Conservation (phyloP, 805 yeast genomes). For the Sungouiozyma intestinalis region DNA sequence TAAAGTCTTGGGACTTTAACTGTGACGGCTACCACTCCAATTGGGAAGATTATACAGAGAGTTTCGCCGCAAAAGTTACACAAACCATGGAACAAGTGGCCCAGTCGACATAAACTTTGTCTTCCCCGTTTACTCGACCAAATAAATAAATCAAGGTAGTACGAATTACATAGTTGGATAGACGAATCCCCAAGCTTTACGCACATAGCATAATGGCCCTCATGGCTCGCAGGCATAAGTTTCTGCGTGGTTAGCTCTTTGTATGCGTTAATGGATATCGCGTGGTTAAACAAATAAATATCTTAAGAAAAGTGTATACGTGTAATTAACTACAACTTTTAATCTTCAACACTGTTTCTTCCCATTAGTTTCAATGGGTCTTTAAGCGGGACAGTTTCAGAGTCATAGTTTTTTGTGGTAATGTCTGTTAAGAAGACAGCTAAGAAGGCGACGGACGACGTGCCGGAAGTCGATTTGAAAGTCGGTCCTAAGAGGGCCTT, state of each 20-base stretch:
- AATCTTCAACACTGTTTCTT: not conserved
- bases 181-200: too few species aligned
- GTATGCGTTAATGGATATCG: too few species aligned
- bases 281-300: not conserved
- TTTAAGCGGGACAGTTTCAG: not conserved
- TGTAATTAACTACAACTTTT: not conserved
- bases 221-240: too few species aligned
- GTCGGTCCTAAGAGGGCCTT: constrained; percentile 47
- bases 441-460: constrained; percentile 14
- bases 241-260: not conserved
- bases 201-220: too few species aligned
- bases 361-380: not conserved
- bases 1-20: constrained; percentile 79
- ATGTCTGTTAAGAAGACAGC: constrained; percentile 1
- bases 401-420: not conserved
- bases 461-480: constrained; percentile 36
- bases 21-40: constrained; percentile 46
- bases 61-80: not conserved
- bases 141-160: too few species aligned
- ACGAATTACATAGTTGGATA: too few species aligned
- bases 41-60: constrained; percentile 7
- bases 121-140: too few species aligned
- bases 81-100: not conserved
- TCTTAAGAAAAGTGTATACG: not conserved
- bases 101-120: not conserved